These are phyloP conservation scores for Fusarium circinatum DNA, from an alignment of 2,329 filamentous ascomycete species.

Conservation along the genomic window DNA sequence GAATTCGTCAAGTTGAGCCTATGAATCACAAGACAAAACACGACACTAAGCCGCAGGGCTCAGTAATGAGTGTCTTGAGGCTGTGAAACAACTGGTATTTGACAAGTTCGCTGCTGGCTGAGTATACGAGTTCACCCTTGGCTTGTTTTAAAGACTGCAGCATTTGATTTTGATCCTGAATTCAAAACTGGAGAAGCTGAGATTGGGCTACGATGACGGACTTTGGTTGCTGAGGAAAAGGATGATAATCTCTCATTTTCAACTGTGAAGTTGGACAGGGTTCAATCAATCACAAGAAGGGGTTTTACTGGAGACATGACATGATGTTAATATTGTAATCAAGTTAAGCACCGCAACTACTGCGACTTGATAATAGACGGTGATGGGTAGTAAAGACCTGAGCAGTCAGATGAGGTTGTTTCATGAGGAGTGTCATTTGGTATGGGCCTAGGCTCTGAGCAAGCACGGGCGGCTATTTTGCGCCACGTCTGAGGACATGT, in stretches of 20 bases:
- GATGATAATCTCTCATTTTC: constrained; percentile 15
- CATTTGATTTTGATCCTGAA: not conserved
- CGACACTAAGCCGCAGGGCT: not conserved
- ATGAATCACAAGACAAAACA: constrained; percentile 13
- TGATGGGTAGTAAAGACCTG: not conserved
- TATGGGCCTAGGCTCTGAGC: constrained; percentile 11
- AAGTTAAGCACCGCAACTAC: not conserved
- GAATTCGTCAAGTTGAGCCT: constrained; percentile 21
- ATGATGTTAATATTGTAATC: not conserved
- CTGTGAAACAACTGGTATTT: not conserved
- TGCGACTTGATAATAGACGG: not conserved
- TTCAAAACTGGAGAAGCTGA: constrained; percentile 8
- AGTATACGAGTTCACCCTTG: constrained; percentile 3
- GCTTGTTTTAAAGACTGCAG: not conserved
- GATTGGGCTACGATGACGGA: constrained; percentile 29
- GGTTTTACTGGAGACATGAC: constrained; percentile 1
- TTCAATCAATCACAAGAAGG: not conserved
- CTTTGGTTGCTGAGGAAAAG: constrained; percentile 14
- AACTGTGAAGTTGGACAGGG: constrained; percentile 2
- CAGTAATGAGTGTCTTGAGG: constrained; percentile 13
- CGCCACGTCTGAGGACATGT: constrained; percentile 5
- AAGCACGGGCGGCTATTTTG: constrained; percentile 18
- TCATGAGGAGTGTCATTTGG: constrained; percentile 13
- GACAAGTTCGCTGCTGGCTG: not conserved
- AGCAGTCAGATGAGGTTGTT: not conserved